A percentile compares a stretch with the other conserved stretches of the same genome.
Conservation (phyloP, 805 yeast genomes). For the Kodamaea nitidulidarum region DNA sequence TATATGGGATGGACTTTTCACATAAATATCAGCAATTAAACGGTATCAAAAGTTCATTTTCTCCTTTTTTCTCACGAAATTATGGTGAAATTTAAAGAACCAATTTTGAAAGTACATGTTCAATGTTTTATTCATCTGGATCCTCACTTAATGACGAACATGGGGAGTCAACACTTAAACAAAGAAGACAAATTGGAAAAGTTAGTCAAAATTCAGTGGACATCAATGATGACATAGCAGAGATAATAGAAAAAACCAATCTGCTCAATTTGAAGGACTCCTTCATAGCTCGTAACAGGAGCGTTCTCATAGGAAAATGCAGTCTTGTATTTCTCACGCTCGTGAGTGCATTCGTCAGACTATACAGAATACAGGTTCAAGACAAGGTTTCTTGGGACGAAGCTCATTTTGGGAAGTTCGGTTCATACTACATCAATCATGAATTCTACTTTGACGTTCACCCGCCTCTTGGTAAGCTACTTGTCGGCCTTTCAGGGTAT, state of each 20-base stretch:
- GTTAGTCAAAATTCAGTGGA: neutral
- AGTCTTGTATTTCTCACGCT: conserved; percentile 12
- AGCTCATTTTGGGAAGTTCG: conserved; percentile 86
- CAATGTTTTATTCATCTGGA: neutral
- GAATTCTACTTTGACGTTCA: conserved; percentile 85
- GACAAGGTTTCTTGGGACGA: conserved; percentile 81
- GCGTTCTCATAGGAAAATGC: conserved; percentile 3
- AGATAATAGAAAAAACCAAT: conserved; percentile 12
- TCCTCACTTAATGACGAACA: neutral
- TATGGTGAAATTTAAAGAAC: no score
- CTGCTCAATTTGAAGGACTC: conserved; percentile 10
- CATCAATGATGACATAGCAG: conserved; percentile 9
- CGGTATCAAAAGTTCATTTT: neutral
- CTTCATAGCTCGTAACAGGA: conserved; percentile 1
- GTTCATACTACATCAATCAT: conserved; percentile 72
- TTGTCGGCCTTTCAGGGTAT: conserved; percentile 73
- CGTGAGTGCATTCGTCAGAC: conserved; percentile 38
- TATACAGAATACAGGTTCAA: conserved; percentile 54
- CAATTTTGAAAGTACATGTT: no score
- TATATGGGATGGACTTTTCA: no score
- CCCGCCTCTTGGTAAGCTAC: conserved; percentile 82
- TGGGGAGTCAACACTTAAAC: neutral
- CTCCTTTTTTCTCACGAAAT: no score
- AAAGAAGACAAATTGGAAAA: neutral
- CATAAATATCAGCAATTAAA: no score